A percentile compares a stretch with the other conserved stretches of the same genome.
phyloP scores from a whole-genome alignment of 495 filamentous ascomycete genomes.

The Stereocaulon alpinum region DNA sequence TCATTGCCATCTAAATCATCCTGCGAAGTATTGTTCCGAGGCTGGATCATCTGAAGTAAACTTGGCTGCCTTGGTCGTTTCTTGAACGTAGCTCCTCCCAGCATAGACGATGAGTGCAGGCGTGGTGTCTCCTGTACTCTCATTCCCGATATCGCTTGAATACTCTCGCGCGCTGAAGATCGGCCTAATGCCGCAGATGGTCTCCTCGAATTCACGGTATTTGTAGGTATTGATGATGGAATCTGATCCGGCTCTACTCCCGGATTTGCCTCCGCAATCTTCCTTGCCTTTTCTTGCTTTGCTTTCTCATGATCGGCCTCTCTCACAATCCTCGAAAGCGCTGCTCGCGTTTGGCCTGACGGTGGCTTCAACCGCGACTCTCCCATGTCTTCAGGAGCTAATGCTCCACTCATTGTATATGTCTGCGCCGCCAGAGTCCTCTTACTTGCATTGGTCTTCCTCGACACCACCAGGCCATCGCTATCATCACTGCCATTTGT shows the following conservation, averaged over 20 bases:
- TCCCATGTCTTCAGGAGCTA: conserved; percentile 15
- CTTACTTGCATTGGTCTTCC: not conserved
- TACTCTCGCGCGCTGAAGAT: not conserved
- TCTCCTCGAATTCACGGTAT: not conserved
- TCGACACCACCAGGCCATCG: conserved; percentile 21
- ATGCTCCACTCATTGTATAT: conserved; percentile 22
- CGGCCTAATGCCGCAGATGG: not conserved
- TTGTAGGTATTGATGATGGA: conserved; percentile 5
- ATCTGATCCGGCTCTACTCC: conserved; percentile 2
- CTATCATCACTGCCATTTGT: conserved; percentile 20
- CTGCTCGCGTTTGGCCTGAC: conserved; percentile 8
- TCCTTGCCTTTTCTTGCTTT: conserved; percentile 1
- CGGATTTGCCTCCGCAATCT: not conserved
- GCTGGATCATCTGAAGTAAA: conserved; percentile 53
- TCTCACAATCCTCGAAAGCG: conserved; percentile 11
- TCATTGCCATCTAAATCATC: conserved; percentile 43
- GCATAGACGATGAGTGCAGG: conserved; percentile 17
- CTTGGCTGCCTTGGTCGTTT: conserved; percentile 56
- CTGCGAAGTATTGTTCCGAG: conserved; percentile 35
- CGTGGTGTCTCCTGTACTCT: conserved; percentile 14
- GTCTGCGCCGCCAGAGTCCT: not conserved
- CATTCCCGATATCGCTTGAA: not conserved
- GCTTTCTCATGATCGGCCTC: conserved; percentile 9
- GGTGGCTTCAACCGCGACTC: conserved; percentile 6
- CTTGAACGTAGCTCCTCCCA: conserved; percentile 44